Conservation (phyloP, 2,329 filamentous ascomycete species). For the Penicillium sp. region DNA sequence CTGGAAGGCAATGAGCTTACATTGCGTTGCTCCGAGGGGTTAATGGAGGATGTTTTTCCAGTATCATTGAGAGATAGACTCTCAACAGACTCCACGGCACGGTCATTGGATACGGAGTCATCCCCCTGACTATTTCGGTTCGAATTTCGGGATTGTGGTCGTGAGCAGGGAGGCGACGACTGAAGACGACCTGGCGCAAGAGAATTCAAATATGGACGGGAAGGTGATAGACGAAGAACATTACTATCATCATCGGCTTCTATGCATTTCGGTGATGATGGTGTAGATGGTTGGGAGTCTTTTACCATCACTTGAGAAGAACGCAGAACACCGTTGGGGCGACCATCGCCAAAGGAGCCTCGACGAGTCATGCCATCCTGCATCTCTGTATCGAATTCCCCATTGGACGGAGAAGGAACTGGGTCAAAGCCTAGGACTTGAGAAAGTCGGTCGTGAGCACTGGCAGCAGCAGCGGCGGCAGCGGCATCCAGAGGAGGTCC, state of each 20-base stretch:
- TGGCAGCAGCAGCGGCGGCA: slow-evolving; percentile 33
- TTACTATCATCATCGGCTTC: background rate
- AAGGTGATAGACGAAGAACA: background rate
- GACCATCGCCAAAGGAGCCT: slow-evolving; percentile 7
- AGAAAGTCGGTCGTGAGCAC: slow-evolving; percentile 41
- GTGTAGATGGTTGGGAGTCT: slow-evolving; percentile 40
- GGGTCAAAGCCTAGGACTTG: slow-evolving; percentile 35
- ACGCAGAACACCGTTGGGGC: slow-evolving; percentile 8
- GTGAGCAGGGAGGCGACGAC: slow-evolving; percentile 27
- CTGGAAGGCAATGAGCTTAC: slow-evolving; percentile 7
- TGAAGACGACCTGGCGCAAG: slow-evolving; percentile 19
- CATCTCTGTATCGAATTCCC: slow-evolving; percentile 2
- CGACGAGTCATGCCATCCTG: background rate
- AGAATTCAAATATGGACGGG: slow-evolving; percentile 9
- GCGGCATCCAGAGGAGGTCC: slow-evolving; percentile 28
- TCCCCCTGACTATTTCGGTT: background rate
- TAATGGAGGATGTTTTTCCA: slow-evolving; percentile 17
- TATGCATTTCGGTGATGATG: slow-evolving; percentile 17
- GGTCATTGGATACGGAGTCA: slow-evolving; percentile 2
- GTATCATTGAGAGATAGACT: slow-evolving; percentile 9
- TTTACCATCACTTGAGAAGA: slow-evolving; percentile 40
- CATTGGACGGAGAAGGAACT: slow-evolving; percentile 16
- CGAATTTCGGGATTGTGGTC: slow-evolving; percentile 13
- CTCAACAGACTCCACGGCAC: slow-evolving; percentile 7
- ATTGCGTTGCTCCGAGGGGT: slow-evolving; percentile 8